Evolutionary conservation across 768 basidiomycete species (phyloP).

Genomic region (Roridomyces roridus): DNA sequence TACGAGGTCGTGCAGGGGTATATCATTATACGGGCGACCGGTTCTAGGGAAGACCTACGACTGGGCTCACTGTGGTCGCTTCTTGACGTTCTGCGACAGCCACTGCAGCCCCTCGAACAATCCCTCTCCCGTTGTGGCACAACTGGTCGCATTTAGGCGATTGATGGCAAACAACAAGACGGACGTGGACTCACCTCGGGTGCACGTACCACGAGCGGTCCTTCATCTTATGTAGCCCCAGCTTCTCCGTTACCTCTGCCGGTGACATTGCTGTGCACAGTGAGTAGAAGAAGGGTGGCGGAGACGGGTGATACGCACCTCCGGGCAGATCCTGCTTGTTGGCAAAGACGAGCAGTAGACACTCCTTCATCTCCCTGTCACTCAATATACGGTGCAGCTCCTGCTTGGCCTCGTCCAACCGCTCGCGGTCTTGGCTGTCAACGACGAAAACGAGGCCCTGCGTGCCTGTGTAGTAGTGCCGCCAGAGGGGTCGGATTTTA

Average conservation of each 20-base stretch:
- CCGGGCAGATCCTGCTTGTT: slow-evolving; percentile 99
- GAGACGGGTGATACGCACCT: slow-evolving; percentile 57
- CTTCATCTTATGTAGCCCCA: slow-evolving; percentile 94
- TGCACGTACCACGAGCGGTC: slow-evolving; percentile 99
- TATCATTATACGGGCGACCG: slow-evolving; percentile 10
- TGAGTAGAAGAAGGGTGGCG: not conserved
- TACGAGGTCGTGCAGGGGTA: slow-evolving; percentile 23
- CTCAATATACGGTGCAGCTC: slow-evolving; percentile 95
- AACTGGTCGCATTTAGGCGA: slow-evolving; percentile 53
- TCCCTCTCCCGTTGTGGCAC: slow-evolving; percentile 96
- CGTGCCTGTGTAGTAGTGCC: slow-evolving; percentile 99
- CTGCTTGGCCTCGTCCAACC: slow-evolving; percentile 95
- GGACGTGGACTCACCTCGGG: slow-evolving; percentile 72
- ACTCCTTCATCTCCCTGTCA: slow-evolving; percentile 98
- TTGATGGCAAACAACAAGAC: not conserved
- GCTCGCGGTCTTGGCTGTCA: slow-evolving; percentile 93
- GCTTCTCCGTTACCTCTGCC: slow-evolving; percentile 96
- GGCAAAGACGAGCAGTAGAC: slow-evolving; percentile 95
- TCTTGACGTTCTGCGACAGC: slow-evolving; percentile 97
- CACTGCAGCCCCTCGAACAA: slow-evolving; percentile 97
- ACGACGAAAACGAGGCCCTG: slow-evolving; percentile 99
- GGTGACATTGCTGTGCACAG: slow-evolving; percentile 89
- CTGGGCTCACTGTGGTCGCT: slow-evolving; percentile 70
- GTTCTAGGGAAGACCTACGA: slow-evolving; percentile 5
- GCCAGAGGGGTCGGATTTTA: slow-evolving; percentile 98